A percentile compares a stretch with the other conserved stretches of the same genome.
Evolutionary conservation across 495 filamentous ascomycete genomes (phyloP).

Genomic region (Endocarpon pusillum): DNA sequence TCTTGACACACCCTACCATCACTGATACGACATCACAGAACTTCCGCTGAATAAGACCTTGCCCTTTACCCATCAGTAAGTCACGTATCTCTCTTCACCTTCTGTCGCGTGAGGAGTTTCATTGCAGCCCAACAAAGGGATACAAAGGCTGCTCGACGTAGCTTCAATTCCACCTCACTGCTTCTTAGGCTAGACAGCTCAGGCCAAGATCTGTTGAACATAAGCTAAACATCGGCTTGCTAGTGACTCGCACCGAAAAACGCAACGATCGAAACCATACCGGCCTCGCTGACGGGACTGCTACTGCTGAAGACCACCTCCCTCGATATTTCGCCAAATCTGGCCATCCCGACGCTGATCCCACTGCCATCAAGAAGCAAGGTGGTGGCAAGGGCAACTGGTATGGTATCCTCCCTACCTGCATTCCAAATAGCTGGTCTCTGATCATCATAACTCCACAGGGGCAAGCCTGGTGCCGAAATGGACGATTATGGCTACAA

Average conservation of each 20-base stretch:
- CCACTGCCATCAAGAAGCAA: slow-evolving; percentile 92
- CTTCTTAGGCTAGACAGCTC: no score
- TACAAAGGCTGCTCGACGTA: no score
- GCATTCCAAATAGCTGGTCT: slow-evolving; percentile 2
- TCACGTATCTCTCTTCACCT: no score
- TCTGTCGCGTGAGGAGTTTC: no score
- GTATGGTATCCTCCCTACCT: slow-evolving; percentile 31
- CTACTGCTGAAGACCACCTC: slow-evolving; percentile 46
- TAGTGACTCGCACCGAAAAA: slow-evolving; percentile 95
- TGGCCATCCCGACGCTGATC: slow-evolving; percentile 64
- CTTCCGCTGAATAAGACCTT: no score
- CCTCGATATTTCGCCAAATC: slow-evolving; percentile 87
- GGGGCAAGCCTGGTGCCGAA: slow-evolving; percentile 75
- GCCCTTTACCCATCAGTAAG: no score
- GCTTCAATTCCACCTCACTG: no score
- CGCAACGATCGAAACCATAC: slow-evolving; percentile 74
- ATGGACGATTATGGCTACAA: slow-evolving; percentile 64
- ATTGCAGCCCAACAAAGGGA: no score
- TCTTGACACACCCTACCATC: no score
- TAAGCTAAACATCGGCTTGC: not conserved
- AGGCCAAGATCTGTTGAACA: no score
- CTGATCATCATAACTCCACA: slow-evolving; percentile 15
- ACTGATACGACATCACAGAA: no score
- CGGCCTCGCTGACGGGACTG: slow-evolving; percentile 45
- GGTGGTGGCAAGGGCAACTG: slow-evolving; percentile 88